Base-by-base conservation (phyloP, 495 filamentous ascomycete genomes). In the Barbatosphaeria neglecta region DNA sequence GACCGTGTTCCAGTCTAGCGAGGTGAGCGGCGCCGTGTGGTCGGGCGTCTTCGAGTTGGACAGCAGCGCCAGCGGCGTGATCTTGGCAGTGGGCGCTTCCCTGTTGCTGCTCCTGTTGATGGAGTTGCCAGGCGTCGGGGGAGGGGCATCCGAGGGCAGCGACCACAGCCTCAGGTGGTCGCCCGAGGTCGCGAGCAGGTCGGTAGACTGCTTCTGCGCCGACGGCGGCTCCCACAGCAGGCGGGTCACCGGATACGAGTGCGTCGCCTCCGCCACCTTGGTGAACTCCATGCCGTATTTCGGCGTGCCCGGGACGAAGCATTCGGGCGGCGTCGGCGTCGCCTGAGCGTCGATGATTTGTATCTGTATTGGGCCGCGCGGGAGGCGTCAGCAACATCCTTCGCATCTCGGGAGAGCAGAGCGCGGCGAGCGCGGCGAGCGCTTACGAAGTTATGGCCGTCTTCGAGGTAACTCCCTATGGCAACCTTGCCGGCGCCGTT, bases 41-140 rank as follows among this genome's bases (percentile, higher is more conserved):
- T 97, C 93, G 9, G 92, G 92, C 3, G 90, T 96, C 60, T 99
- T 99, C 13, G 87, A 95, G 61, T 99, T 99, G 5, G 90, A 96
- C 16, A 99, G 70, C 27, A 99, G 74, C 3, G 92, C 92, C 47
- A 99, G 67, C 2, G 93, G 92, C 9, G 90, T 95, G 8, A 99
- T 74, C 60, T 99, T 99, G 20, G 87, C 83, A 38, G 81, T 69
- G 19, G 84, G 72, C 9, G 69, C 60, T 23, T 90, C 83, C 45
- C 79, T 69, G 44, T 68, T 70, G 44, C 77, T 76, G 39, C 71
- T 82, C 20, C 80, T 69, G 13, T 80, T 87, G 51, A 97, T 93
- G 3, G 80, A 86, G 56, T 85, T 95, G 41, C 77, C 74, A 3
- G 74, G 62, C 45, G 73, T 70, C 3, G 68, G 37, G 16, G 74